These are phyloP conservation scores for Neurospora intermedia DNA, from an alignment of 495 filamentous ascomycete species.

Conservation along the genomic window DNA sequence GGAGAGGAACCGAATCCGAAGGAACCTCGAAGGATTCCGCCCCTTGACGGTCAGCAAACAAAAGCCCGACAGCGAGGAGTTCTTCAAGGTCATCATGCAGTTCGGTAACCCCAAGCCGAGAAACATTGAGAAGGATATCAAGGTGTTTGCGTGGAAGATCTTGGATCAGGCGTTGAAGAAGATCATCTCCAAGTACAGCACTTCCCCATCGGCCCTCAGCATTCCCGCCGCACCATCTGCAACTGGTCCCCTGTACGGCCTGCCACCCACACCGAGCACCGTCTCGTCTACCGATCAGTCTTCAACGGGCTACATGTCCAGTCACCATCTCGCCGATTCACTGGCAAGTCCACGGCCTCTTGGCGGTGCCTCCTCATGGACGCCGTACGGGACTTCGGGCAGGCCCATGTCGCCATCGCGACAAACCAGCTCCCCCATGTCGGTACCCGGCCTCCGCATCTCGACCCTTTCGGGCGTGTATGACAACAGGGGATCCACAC, in stretches of 20 bases:
- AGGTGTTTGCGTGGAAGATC: slow-evolving; percentile 92
- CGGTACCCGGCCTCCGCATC: slow-evolving; percentile 14
- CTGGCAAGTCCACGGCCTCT: slow-evolving; percentile 33
- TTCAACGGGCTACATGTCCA: slow-evolving; percentile 14
- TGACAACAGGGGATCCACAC: slow-evolving; percentile 17
- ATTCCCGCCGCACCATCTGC: not conserved
- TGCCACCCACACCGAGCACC: slow-evolving; percentile 29
- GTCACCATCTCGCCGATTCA: slow-evolving; percentile 32
- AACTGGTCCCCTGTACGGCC: not conserved
- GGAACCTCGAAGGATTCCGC: slow-evolving; percentile 86
- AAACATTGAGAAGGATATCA: slow-evolving; percentile 98
- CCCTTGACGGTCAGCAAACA: slow-evolving; percentile 86
- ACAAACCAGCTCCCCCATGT: slow-evolving; percentile 22
- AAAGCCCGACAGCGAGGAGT: slow-evolving; percentile 83
- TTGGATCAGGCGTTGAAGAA: slow-evolving; percentile 78
- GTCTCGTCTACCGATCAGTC: slow-evolving; percentile 13
- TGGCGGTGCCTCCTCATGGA: slow-evolving; percentile 26
- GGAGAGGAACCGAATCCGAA: slow-evolving; percentile 93
- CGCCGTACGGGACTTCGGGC: slow-evolving; percentile 17
- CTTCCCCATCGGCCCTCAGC: slow-evolving; percentile 18
- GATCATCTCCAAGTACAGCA: slow-evolving; percentile 89
- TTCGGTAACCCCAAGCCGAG: slow-evolving; percentile 89
- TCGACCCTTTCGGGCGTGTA: slow-evolving; percentile 20
- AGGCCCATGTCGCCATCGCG: slow-evolving; percentile 29
- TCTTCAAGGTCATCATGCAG: slow-evolving; percentile 99